Evolutionary conservation across 805 yeast species (phyloP), one percentile per base, ranked within the genome.

Genomic region (Zygotorulaspora chibaensis): DNA sequence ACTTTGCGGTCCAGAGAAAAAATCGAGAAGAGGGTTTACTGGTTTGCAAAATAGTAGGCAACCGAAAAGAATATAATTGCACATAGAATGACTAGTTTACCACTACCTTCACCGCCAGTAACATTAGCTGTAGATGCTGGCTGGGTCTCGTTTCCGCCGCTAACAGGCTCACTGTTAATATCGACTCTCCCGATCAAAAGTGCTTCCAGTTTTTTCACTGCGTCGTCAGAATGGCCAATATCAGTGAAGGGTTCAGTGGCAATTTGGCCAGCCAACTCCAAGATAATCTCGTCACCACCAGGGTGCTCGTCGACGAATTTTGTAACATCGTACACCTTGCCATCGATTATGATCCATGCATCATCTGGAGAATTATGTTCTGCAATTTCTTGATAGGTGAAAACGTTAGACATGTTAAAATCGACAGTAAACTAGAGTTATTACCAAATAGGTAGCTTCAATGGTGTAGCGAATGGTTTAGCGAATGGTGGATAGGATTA

Each of bases 221-320:
- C 98, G 56, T 90, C 96, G 52, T 90, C 97, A 29, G 98, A 88
- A 71, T 93, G 99, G 29, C 99, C 99, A 63, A 93, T 90, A 59
- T 91, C 97, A 7, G 83, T 80, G 76, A 91, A 77, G 39, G 88
- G 81, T 43, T 78, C 79, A 8, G 96, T 87, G 46, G 89, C 90
- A 63, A 88, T 96, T 48, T 76, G 75, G 36, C 96, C 96, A 27
- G 85, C 95, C 61, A 80, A 76, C 56, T 87, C 95, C 41, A 79
- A 67, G 46, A 87, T 72, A 27, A 87, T 85, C 62, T 87, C 96
- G 45, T 82, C 84, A 46, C 96, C 96, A 62, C 96, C 96, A 20
- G 84, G 84, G 61, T 79, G 84, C 53, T 73, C 76, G 45, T 72
- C 76, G 53, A 72, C 54, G 51, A 73, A 73, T 31, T 66, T 68